A percentile compares a stretch with the other conserved stretches of the same genome.
phyloP scores from a whole-genome alignment of 345 rosid species.

The Aquilaria malaccensis region DNA sequence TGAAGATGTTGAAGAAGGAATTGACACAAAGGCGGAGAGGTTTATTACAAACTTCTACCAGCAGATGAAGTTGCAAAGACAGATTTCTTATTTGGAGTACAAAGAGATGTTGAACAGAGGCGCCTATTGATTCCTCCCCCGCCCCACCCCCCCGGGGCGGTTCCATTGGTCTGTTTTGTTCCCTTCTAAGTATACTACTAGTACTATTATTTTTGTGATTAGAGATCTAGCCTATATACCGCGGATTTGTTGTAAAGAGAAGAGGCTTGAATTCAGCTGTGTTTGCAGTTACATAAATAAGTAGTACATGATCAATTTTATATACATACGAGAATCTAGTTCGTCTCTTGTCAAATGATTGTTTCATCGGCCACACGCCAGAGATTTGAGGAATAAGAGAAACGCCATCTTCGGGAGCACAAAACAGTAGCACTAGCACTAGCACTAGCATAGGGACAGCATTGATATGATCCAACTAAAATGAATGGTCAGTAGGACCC shows the following conservation, averaged over 20 bases:
- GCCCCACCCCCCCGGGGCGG: too few species aligned
- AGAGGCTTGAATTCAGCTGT: conserved; percentile 6
- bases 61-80: conserved; percentile 80
- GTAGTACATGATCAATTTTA: not conserved
- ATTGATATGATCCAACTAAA: too few species aligned
- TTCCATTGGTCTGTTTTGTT: not conserved
- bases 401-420: too few species aligned
- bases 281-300: conserved; percentile 10
- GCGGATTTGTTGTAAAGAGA: conserved; percentile 17
- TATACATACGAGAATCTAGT: conserved; percentile 10
- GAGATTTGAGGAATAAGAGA: too few species aligned
- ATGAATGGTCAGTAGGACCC: too few species aligned
- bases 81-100: conserved; percentile 53
- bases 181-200: too few species aligned
- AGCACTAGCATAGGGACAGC: too few species aligned
- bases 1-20: conserved; percentile 37
- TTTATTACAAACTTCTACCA: conserved; percentile 69
- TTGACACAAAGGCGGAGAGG: conserved; percentile 80
- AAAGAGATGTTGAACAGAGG: conserved; percentile 21
- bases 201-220: not conserved
- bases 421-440: too few species aligned
- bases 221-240: not conserved
- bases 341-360: too few species aligned
- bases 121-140: not conserved
- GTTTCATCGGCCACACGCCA: too few species aligned